Conservation (phyloP, 257 asterid species). For the Euphrasia confusa region DNA sequence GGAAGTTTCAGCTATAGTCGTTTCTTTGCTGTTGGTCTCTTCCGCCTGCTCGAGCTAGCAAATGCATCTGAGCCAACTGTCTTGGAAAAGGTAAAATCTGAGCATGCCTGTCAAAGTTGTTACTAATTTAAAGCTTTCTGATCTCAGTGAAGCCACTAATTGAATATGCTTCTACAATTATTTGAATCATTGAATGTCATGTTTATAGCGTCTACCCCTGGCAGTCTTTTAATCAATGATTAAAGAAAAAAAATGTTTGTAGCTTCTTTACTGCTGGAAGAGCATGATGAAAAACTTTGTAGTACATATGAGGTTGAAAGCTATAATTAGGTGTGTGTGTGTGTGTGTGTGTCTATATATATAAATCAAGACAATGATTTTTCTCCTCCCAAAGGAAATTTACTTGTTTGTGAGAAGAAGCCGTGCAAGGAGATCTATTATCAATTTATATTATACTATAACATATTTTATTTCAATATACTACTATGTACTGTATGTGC, state of each 20-base stretch:
- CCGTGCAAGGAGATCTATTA: neutral
- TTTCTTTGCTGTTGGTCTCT: conserved; percentile 91
- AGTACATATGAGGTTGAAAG: neutral
- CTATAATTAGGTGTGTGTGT: neutral
- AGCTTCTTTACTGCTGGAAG: neutral
- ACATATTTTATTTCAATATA: too few species aligned
- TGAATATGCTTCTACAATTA: neutral
- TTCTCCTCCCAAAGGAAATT: neutral
- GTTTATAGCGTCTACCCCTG: neutral
- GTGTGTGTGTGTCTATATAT: too few species aligned
- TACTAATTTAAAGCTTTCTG: neutral
- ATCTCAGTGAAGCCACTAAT: neutral
- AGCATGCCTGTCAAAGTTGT: conserved; percentile 11
- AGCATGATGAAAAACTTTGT: neutral
- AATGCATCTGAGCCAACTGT: conserved; percentile 79
- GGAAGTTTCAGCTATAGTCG: conserved; percentile 79
- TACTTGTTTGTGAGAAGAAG: neutral
- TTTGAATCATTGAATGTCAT: neutral
- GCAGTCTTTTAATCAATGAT: neutral
- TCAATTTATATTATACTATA: too few species aligned
- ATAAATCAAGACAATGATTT: neutral
- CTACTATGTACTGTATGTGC: neutral
- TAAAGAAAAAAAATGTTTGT: neutral
- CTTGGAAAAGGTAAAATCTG: conserved; percentile 60
- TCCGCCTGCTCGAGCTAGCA: conserved; percentile 87